Base-by-base conservation (phyloP, 306 rosid species). In the Cucumis cinereus region DNA sequence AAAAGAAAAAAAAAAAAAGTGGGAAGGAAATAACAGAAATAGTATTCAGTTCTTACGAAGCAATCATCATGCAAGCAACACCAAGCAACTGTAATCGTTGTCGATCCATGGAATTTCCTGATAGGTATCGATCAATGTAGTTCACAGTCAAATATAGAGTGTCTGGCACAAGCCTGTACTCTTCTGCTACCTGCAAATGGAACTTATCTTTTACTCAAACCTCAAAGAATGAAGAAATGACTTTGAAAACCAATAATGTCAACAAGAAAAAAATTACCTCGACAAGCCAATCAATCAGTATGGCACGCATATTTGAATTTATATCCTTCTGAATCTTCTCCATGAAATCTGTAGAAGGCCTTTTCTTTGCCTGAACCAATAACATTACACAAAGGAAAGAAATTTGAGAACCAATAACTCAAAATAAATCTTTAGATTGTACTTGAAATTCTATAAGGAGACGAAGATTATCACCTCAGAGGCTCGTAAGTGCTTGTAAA, bases 11-110 rank as follows among this genome's bases (percentile, higher is more conserved):
- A 28, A 28, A 28, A 1, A 28, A 1, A 28, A 28, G 35, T 30
- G 35, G 35, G 35, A 30, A 30, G 62, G 55, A 17, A 45, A 17
- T 73, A 16, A 73, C 4, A 81, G 0, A 10, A 3, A 8, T 45
- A 10, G 45, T 28, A 54, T 6, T 14, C 72, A 24, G 54, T 74
- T 57, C 99, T 90, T 91, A 94, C 99, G 97, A 92, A 77, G 99
- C 97, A 86, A 94, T 89, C 99, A 94, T 94, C 99, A 94, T 94
- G 81, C 92, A 94, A 69, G 97, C 95, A 54, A 94, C 96, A 47
- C 99, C 99, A 28, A 94, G 96, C 84, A 92, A 83, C 81, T 94
- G 99, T 67, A 94, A 68, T 49, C 84, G 85, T 80, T 94, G 97
- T 63, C 99, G 84, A 55, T 87, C 90, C 97, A 94, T 90, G 23